Evolutionary conservation across 331 rosid species (phyloP).

Genomic region (Spiraea crenata): DNA sequence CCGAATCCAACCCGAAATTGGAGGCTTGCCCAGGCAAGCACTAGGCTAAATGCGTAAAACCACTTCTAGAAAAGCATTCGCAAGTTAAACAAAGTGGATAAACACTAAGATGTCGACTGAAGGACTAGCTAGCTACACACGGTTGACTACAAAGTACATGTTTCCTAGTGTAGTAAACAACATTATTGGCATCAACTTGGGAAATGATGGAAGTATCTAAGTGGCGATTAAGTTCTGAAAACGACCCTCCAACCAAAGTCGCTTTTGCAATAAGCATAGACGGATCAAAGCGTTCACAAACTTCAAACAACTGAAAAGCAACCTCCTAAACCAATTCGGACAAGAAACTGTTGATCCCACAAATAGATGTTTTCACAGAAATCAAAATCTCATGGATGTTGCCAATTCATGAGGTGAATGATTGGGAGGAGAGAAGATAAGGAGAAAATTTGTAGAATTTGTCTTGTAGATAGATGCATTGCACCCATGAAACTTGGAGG

Average conservation of each 20-base stretch:
- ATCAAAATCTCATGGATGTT: slow-evolving; percentile 62
- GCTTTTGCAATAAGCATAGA: slow-evolving; percentile 8
- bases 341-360: slow-evolving; percentile 57
- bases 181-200: slow-evolving; percentile 3
- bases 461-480: slow-evolving; percentile 66
- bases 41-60: too few species aligned
- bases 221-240: neutral
- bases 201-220: neutral
- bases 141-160: neutral
- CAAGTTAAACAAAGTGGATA: neutral
- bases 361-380: slow-evolving; percentile 33
- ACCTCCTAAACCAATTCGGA: slow-evolving; percentile 33
- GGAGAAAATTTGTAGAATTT: slow-evolving; percentile 14
- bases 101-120: neutral
- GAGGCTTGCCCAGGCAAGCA: too few species aligned
- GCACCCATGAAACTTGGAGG: slow-evolving; percentile 62
- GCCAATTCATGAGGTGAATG: slow-evolving; percentile 85
- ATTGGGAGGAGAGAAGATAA: slow-evolving; percentile 37
- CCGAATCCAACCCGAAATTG: too few species aligned
- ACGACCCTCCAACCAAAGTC: slow-evolving; percentile 23
- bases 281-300: slow-evolving; percentile 17
- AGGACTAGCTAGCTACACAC: neutral
- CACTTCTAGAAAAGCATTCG: neutral
- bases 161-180: neutral
- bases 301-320: slow-evolving; percentile 29